Percentiles rank a stretch among this genome's conserved stretches.
These are phyloP conservation scores for Ganoderma multipileum DNA, from an alignment of 1,284 basidiomycete genomes.

Conservation along the genomic window DNA sequence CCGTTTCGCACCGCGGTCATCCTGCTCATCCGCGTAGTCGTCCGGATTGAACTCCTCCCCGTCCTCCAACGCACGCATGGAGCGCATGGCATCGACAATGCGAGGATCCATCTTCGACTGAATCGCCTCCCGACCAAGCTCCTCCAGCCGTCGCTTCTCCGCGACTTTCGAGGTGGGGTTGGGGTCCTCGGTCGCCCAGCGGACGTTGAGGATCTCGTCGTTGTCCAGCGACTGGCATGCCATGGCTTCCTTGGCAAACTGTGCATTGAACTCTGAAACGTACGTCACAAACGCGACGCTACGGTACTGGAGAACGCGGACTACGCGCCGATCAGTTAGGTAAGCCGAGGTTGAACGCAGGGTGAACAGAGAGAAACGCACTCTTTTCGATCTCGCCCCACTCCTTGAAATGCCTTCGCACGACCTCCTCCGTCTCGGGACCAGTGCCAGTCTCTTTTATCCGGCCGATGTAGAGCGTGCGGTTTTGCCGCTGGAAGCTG, in stretches of 20 bases:
- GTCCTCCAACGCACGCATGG: constrained; percentile 87
- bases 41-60: constrained; percentile 64
- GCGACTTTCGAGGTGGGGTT: constrained; percentile 88
- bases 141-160: constrained; percentile 83
- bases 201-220: constrained; percentile 97
- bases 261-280: constrained; percentile 84
- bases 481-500: constrained; percentile 92
- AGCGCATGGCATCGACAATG: constrained; percentile 86
- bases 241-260: constrained; percentile 99
- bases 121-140: constrained; percentile 86
- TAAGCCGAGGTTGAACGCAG: constrained; percentile 7
- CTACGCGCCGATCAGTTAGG: constrained; percentile 44
- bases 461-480: constrained; percentile 94
- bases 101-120: constrained; percentile 82
- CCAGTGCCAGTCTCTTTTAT: constrained; percentile 92
- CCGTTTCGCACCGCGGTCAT: constrained; percentile 42
- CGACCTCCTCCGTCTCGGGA: constrained; percentile 88
- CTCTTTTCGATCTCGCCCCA: constrained; percentile 97
- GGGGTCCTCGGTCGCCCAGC: constrained; percentile 97
- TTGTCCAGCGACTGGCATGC: constrained; percentile 97
- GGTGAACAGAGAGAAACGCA: constrained; percentile 49
- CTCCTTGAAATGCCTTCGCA: constrained; percentile 92
- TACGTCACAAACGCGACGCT: constrained; percentile 99
- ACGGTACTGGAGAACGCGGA: constrained; percentile 92
- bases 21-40: constrained; percentile 41